Conservation (phyloP, 108 stramenopile genomes). For the Fragilariopsis cylindrus region DNA sequence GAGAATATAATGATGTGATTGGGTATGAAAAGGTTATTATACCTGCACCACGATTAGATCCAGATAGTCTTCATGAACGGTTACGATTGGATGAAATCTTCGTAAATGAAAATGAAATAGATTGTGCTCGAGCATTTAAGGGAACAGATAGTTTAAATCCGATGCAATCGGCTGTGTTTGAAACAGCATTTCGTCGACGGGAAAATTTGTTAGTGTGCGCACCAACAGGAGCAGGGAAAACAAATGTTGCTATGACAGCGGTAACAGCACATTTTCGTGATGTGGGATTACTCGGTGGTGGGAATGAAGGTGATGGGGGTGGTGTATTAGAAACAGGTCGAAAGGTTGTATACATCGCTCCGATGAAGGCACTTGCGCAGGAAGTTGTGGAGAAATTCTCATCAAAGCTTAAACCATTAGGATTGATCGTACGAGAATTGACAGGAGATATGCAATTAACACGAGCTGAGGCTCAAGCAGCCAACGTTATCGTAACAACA, state of each 20-base stretch:
- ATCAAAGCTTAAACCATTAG: constrained; percentile 84
- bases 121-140: constrained; percentile 62
- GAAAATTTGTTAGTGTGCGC: constrained; percentile 97
- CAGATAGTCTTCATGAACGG: constrained; percentile 46
- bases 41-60: constrained; percentile 70
- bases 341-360: constrained; percentile 97
- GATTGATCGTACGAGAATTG: constrained; percentile 90
- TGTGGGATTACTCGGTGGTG: constrained; percentile 65
- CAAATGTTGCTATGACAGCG: constrained; percentile 95
- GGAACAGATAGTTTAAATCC: constrained; percentile 87
- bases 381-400: constrained; percentile 98
- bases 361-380: constrained; percentile 99
- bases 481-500: constrained; percentile 93
- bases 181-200: constrained; percentile 81
- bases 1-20: constrained; percentile 64
- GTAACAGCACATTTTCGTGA: constrained; percentile 85
- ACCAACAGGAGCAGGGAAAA: constrained; percentile 97
- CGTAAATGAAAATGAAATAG: constrained; percentile 27
- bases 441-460: constrained; percentile 99
- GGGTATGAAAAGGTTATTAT: constrained; percentile 80
- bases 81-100: constrained; percentile 62
- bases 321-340: constrained; percentile 49
- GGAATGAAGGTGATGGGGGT: constrained; percentile 59
- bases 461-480: constrained; percentile 86
- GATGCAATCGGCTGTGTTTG: constrained; percentile 94